Conservation (phyloP, 306 rosid genomes). For the Hylodesmum podocarpum region DNA sequence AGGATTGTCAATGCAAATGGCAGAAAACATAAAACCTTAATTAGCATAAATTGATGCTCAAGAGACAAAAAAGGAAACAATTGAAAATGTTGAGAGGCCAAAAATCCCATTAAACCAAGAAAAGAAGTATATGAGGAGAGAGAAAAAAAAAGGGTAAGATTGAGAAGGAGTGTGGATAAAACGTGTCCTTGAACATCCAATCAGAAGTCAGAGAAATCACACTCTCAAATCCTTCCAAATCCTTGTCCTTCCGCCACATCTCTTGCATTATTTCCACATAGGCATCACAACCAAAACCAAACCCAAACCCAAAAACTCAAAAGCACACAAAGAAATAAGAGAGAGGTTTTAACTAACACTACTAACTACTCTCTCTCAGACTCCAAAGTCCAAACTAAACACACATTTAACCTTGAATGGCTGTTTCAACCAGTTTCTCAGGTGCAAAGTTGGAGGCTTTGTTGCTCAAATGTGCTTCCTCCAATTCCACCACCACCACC, state of each 20-base stretch:
- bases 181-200: conserved; percentile 64
- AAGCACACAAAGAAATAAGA: not conserved
- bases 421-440: conserved; percentile 56
- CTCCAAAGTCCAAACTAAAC: not conserved
- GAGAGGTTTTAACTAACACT: not conserved
- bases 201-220: conserved; percentile 65
- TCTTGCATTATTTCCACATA: conserved; percentile 22
- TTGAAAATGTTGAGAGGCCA: too few relatives aligned
- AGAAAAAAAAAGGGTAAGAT: conserved; percentile 8
- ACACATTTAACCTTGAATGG: conserved; percentile 37
- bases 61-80: too few relatives aligned
- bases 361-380: not conserved
- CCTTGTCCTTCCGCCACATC: conserved; percentile 32
- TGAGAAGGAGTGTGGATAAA: conserved; percentile 77
- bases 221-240: conserved; percentile 31
- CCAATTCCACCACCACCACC: not conserved
- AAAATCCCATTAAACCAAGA: too few relatives aligned
- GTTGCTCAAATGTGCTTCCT: conserved; percentile 46
- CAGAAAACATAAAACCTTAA: too few relatives aligned
- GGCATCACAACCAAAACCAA: too few relatives aligned
- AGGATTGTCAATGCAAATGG: too few relatives aligned
- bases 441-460: conserved; percentile 55
- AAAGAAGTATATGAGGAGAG: not conserved
- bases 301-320: not conserved
- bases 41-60: too few relatives aligned